phyloP scores from a whole-genome alignment of 768 basidiomycete genomes.

The Cyclocybe cylindracea region DNA sequence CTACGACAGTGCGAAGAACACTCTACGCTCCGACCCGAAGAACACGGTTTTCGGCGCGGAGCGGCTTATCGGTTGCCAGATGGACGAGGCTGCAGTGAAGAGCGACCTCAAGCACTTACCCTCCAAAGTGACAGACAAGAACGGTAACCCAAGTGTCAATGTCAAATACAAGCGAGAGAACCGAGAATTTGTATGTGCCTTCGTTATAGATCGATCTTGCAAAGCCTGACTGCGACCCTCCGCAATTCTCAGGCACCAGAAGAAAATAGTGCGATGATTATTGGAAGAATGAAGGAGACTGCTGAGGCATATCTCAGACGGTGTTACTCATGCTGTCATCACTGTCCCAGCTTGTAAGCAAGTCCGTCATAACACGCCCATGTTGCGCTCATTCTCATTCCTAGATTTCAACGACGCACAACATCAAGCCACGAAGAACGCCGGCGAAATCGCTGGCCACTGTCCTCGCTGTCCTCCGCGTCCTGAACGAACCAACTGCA shows the following conservation, averaged over 20 bases:
- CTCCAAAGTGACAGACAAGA: slow-evolving; percentile 72
- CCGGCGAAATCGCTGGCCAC: slow-evolving; percentile 61
- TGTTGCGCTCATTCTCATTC: slow-evolving; percentile 21
- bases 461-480: slow-evolving; percentile 55
- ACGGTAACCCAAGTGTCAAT: slow-evolving; percentile 76
- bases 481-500: slow-evolving; percentile 72
- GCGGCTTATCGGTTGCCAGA: slow-evolving; percentile 85
- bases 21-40: slow-evolving; percentile 85
- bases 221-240: background rate
- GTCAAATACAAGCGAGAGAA: slow-evolving; percentile 62
- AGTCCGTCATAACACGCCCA: background rate
- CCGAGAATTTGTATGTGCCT: slow-evolving; percentile 52
- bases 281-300: slow-evolving; percentile 71
- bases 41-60: slow-evolving; percentile 98
- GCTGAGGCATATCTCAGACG: slow-evolving; percentile 70
- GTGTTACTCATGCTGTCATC: slow-evolving; percentile 61
- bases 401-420: slow-evolving; percentile 59
- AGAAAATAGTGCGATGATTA: slow-evolving; percentile 68
- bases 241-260: slow-evolving; percentile 48
- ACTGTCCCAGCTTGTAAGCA: slow-evolving; percentile 57
- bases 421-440: slow-evolving; percentile 70
- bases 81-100: slow-evolving; percentile 76
- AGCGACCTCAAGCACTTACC: slow-evolving; percentile 88
- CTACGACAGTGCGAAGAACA: slow-evolving; percentile 95
- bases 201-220: background rate